Evolutionary conservation across 805 yeast genomes (phyloP).

Genomic region (Jamesozyma gamospora): DNA sequence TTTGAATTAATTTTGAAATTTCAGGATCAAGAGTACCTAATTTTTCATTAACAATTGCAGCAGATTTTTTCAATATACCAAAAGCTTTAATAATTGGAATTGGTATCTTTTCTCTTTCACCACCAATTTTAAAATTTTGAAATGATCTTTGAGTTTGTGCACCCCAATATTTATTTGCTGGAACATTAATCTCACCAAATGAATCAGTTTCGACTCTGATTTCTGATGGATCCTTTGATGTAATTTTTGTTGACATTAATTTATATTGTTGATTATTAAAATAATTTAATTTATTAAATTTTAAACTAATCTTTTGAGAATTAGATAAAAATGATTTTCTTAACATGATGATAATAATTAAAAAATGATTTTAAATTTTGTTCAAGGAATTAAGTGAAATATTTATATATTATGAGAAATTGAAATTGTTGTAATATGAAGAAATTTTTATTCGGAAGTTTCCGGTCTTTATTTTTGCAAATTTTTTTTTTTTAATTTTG

Average conservation of each 20-base stretch:
- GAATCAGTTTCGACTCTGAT: conserved; percentile 83
- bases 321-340: too few species aligned
- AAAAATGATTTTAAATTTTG: too few species aligned
- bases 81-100: conserved; percentile 84
- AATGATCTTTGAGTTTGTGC: conserved; percentile 95
- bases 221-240: conserved; percentile 1
- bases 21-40: conserved; percentile 79
- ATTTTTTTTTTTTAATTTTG: too few species aligned
- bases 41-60: conserved; percentile 80
- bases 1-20: conserved; percentile 72
- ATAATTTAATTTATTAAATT: too few species aligned
- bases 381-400: too few species aligned
- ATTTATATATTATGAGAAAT: too few species aligned
- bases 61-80: conserved; percentile 88
- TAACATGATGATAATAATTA: too few species aligned
- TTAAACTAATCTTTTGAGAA: too few species aligned
- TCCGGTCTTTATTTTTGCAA: too few species aligned
- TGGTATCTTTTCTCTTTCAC: conserved; percentile 81
- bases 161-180: conserved; percentile 85
- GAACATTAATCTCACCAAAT: conserved; percentile 92
- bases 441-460: too few species aligned
- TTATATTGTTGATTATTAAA: not conserved
- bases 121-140: conserved; percentile 93
- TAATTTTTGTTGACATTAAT: conserved; percentile 1
- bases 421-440: too few species aligned